Base-by-base conservation (phyloP, 768 basidiomycete species). In the Paxillus ammoniavirescens region DNA sequence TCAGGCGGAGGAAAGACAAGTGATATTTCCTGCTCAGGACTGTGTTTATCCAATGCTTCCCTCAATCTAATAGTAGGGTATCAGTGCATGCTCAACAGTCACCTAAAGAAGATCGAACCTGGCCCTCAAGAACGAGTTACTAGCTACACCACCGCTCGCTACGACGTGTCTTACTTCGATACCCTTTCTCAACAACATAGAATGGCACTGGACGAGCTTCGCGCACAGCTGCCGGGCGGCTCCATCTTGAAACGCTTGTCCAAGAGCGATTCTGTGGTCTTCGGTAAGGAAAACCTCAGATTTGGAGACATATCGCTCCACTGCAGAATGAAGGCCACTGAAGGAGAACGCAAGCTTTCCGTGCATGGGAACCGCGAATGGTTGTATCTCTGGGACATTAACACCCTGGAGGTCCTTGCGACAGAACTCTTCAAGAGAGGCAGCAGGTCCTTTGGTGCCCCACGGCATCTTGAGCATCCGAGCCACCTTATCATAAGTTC, bases 101-200 rank as follows among this genome's bases (percentile, higher is more conserved):
- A 38, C 17, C 10, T 17, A 50, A 10, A 38, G 36, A 30, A 15
- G 17, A 4, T 13, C 61, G 42, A 47, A 91, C 93, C 85, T 76
- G 42, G 76, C 55, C 14, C 92, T 75, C 52, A 98, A 72, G 59
- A 77, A 84, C 21, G 58, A 42, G 61, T 99, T 99, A 60, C 91
- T 92, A 14, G 95, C 96, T 0, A 99, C 96, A 2, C 96, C 96
- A 0, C 96, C 96, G 54, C 92, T 93, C 14, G 90, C 84, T 1
- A 97, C 91, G 23, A 98, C 59, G 50, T 86, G 75, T 10, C 67
- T 68, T 4, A 91, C 70, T 8, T 61, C 49, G 1, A 84, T 66
- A n/a, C 72, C 77, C 21, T 71, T 61, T 37, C 85, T 56, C 1
- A 75, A 86, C 18, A 89, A 71, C 44, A 59, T 52, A 8, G 62